A percentile compares a stretch with the other conserved stretches of the same genome.
Evolutionary conservation across 148 eudicot genomes (phyloP).

Genomic region (Chenopodium berlandieri): DNA sequence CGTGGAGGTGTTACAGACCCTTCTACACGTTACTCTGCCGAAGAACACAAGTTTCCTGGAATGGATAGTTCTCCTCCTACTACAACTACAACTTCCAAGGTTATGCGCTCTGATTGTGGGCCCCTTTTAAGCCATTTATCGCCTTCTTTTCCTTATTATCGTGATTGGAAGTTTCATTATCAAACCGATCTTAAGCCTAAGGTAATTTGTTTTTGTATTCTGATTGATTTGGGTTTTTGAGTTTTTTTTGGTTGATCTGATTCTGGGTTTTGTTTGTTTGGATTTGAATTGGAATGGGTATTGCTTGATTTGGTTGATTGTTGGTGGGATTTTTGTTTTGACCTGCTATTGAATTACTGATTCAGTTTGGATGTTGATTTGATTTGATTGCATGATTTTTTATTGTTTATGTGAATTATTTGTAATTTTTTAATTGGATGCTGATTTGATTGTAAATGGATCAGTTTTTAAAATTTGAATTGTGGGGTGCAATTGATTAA

Average conservation of each 20-base stretch:
- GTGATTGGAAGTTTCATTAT: slow-evolving; percentile 67
- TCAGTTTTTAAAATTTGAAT: not conserved
- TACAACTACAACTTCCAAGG: slow-evolving; percentile 30
- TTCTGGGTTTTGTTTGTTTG: slow-evolving; percentile 24
- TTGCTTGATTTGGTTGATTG: slow-evolving; percentile 1
- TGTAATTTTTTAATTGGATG: not conserved
- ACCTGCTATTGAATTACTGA: slow-evolving; percentile 13
- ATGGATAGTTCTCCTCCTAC: slow-evolving; percentile 63
- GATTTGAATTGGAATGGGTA: slow-evolving; percentile 17
- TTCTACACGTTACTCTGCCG: slow-evolving; percentile 65
- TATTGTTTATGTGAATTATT: not conserved
- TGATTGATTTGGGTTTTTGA: slow-evolving; percentile 15
- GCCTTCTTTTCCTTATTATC: slow-evolving; percentile 59
- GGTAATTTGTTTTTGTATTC: slow-evolving; percentile 32
- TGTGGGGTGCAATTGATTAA: not conserved
- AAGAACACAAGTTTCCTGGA: slow-evolving; percentile 65
- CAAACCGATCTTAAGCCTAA: slow-evolving; percentile 76
- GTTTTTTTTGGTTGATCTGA: slow-evolving; percentile 19
- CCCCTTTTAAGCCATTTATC: slow-evolving; percentile 38
- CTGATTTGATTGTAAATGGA: not conserved
- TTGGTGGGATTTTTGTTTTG: slow-evolving; percentile 23
- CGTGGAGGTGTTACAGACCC: slow-evolving; percentile 86
- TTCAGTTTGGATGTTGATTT: not conserved
- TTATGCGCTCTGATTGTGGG: slow-evolving; percentile 48
- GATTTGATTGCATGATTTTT: not conserved